Percentiles rank a stretch among this genome's conserved stretches.
These are phyloP conservation scores for Fusarium newnesense DNA, from an alignment of 2,329 filamentous ascomycete species.

Conservation along the genomic window DNA sequence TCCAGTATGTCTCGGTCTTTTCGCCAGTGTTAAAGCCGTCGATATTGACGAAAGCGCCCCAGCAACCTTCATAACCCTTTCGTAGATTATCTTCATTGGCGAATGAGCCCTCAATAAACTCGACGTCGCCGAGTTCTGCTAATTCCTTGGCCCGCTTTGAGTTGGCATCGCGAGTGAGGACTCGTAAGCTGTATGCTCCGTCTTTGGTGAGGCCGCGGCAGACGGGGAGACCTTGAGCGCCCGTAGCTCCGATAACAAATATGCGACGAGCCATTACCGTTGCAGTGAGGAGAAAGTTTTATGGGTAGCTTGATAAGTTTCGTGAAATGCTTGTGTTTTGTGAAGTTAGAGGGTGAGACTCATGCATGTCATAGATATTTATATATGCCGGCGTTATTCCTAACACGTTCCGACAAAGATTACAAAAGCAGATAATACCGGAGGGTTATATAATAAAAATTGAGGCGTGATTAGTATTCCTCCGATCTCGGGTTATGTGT, in stretches of 20 bases:
- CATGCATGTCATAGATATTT: not conserved
- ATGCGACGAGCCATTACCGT: not conserved
- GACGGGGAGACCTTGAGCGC: conserved; percentile 21
- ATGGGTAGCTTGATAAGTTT: accelerated
- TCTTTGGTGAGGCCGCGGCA: conserved; percentile 7
- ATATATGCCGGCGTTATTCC: accelerated
- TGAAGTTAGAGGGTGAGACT: not conserved
- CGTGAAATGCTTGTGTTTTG: accelerated
- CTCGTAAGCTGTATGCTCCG: conserved; percentile 2
- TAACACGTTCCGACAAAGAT: not conserved
- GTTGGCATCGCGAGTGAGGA: conserved; percentile 9
- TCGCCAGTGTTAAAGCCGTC: conserved; percentile 22
- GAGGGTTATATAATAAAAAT: not conserved
- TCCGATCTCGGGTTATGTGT: not conserved
- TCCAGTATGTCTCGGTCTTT: conserved; percentile 28
- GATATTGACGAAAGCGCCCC: conserved; percentile 21
- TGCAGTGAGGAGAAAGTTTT: accelerated
- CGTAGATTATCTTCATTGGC: conserved; percentile 7
- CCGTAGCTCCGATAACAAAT: conserved; percentile 13
- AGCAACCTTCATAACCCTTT: not conserved
- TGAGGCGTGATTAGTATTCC: not conserved
- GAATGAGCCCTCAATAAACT: conserved; percentile 8
- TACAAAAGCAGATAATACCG: accelerated
- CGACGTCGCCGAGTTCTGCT: not conserved
- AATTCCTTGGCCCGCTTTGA: not conserved